A percentile compares a stretch with the other conserved stretches of the same genome.
These are phyloP conservation scores for Alternaria brassicicola DNA, from an alignment of 2,329 filamentous ascomycete genomes.

Conservation along the genomic window DNA sequence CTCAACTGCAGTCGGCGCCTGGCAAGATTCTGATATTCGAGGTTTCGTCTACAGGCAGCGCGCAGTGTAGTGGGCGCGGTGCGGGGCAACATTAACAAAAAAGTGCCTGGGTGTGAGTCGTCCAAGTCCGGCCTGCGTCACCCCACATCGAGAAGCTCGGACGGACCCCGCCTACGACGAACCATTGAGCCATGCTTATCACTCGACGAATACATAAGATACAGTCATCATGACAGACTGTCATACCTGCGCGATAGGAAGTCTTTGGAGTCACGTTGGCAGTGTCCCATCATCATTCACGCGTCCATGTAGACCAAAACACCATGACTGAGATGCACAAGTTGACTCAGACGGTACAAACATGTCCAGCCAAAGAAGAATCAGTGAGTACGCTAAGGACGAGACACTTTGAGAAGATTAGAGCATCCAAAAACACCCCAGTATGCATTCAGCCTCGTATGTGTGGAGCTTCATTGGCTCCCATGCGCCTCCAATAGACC, in stretches of 20 bases:
- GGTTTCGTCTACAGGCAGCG: constrained; percentile 16
- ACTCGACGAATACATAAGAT: background rate
- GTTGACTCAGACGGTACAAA: background rate
- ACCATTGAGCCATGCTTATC: background rate
- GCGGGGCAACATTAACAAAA: constrained; percentile 24
- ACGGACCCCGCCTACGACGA: constrained; percentile 11
- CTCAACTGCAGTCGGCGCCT: background rate
- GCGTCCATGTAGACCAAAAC: background rate
- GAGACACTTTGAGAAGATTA: background rate
- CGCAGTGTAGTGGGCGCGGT: constrained; percentile 22
- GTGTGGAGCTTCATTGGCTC: background rate
- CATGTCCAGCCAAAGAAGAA: background rate
- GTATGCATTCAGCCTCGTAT: constrained; percentile 7
- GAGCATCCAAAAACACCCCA: constrained; percentile 5
- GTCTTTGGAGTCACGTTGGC: background rate
- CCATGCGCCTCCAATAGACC: constrained; percentile 5
- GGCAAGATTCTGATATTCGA: constrained; percentile 2
- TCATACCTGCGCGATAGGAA: background rate
- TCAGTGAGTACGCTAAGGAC: background rate
- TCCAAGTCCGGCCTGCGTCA: constrained; percentile 12
- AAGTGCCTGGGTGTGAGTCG: constrained; percentile 20
- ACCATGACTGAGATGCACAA: background rate
- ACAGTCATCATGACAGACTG: background rate
- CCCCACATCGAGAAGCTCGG: constrained; percentile 16
- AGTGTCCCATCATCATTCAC: background rate